phyloP scores from a whole-genome alignment of 208 protist genomes.

The Wallacemonas sp. region DNA sequence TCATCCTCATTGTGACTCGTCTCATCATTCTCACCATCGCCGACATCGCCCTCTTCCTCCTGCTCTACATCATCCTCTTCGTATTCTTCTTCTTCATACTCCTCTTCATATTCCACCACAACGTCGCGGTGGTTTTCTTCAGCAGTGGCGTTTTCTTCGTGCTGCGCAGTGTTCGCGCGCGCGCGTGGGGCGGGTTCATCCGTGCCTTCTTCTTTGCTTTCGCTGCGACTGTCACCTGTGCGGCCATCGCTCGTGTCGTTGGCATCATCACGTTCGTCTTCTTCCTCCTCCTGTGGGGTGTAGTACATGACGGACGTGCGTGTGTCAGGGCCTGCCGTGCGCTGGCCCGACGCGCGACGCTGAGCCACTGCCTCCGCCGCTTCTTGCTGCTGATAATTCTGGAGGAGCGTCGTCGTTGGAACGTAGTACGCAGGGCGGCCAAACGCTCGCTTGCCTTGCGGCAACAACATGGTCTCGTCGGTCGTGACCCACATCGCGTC shows the following conservation, averaged over 20 bases:
- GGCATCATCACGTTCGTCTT: no score
- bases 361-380: not conserved
- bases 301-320: constrained; percentile 12
- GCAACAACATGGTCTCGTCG: constrained; percentile 30
- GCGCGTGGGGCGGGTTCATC: not conserved
- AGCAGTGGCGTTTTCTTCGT: not conserved
- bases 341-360: not conserved
- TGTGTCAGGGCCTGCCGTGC: not conserved
- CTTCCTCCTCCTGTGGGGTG: no score
- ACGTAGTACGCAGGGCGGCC: constrained; percentile 67
- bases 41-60: not conserved
- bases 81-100: not conserved
- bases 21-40: not conserved
- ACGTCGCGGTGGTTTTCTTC: not conserved
- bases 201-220: not conserved
- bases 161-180: not conserved
- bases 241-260: not conserved
- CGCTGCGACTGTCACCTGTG: no score
- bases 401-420: constrained; percentile 33
- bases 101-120: not conserved
- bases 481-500: constrained; percentile 77
- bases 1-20: no score
- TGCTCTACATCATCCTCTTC: not conserved
- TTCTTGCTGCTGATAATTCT: constrained; percentile 29
- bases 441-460: constrained; percentile 46